These are phyloP conservation scores for Atkinsonella texensis DNA, from an alignment of 2,329 filamentous ascomycete species.

Conservation along the genomic window DNA sequence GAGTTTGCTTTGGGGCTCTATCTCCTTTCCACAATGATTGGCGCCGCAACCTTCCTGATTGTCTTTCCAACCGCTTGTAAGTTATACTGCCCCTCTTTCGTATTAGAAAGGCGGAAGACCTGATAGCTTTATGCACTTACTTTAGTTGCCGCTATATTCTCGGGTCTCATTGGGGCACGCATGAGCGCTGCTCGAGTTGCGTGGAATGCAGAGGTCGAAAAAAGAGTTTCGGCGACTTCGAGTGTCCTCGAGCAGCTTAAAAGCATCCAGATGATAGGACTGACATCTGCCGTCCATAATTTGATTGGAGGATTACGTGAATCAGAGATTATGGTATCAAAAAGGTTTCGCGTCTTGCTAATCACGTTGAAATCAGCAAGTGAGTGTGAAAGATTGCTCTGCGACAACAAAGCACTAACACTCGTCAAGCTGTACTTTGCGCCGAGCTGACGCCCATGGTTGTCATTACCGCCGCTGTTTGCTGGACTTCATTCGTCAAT, in stretches of 20 bases:
- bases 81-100: not conserved
- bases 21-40: conserved; percentile 4
- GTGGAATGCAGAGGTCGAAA: conserved; percentile 20
- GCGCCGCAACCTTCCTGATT: conserved; percentile 6
- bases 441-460: conserved; percentile 7
- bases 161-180: conserved; percentile 30
- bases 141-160: conserved; percentile 25
- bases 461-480: conserved; percentile 7
- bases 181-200: conserved; percentile 25
- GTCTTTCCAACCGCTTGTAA: conserved; percentile 50
- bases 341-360: conserved; percentile 3
- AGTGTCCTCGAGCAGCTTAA: conserved; percentile 22
- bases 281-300: conserved; percentile 9
- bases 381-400: not conserved
- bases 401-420: not conserved
- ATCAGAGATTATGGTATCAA: conserved; percentile 9
- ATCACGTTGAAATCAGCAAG: conserved; percentile 5
- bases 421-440: not conserved
- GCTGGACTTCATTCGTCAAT: conserved; percentile 7
- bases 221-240: conserved; percentile 18
- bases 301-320: conserved; percentile 8
- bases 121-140: conserved; percentile 15
- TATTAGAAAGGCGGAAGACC: not conserved
- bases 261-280: conserved; percentile 24
- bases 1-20: conserved; percentile 9